Base-by-base conservation (phyloP, 2,329 filamentous ascomycete species). In the Cytospora piceae region DNA sequence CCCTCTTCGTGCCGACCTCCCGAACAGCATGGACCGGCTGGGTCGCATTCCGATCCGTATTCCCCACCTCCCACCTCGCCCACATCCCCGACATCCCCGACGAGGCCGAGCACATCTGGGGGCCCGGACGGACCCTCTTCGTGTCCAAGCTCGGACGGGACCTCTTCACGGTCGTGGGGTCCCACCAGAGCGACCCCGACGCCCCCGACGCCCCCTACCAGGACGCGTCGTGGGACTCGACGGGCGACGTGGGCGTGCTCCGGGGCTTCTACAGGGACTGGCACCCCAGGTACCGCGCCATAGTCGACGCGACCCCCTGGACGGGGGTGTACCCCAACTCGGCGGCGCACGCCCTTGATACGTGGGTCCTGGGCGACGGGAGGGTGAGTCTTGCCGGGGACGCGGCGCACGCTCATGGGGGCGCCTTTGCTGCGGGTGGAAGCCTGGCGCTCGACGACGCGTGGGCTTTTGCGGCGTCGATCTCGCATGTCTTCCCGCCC, bases 71-170 rank as follows among this genome's bases (percentile, higher is more conserved):
- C 0, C 72, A 78, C 67, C 73, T 83, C 2, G 72, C 74, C 11
- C 73, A 78, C 60, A 75, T 83, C 22, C 70, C 74, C 6, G 74
- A 77, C 52, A 68, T 81, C 31, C 78, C 73, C 4, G 71, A 77
- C 29, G 80, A 82, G 67, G 80, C 81, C 1, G 75, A 75, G 8
- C 81, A 83, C 66, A 75, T 78, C 72, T 81, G 79, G 79, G 78
- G 77, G 0, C 77, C 77, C 0, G 74, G 76, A 27, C 73, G 79
- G 49, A 78, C 76, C 22, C 77, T 82, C 37, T 82, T 82, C 64
- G 73, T 80, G 12, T 81, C 79, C 31, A 74, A 72, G 27, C 73
- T 83, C 1, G 79, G 79, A 70, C 71, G 70, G 27, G 75, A 72
- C 17, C 74, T 81, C 4, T 83, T 79, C 66, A 80, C 80, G 2